Evolutionary conservation across 2,329 filamentous ascomycete genomes (phyloP), one percentile per base, ranked within the genome.

Genomic region (Alternaria atra): DNA sequence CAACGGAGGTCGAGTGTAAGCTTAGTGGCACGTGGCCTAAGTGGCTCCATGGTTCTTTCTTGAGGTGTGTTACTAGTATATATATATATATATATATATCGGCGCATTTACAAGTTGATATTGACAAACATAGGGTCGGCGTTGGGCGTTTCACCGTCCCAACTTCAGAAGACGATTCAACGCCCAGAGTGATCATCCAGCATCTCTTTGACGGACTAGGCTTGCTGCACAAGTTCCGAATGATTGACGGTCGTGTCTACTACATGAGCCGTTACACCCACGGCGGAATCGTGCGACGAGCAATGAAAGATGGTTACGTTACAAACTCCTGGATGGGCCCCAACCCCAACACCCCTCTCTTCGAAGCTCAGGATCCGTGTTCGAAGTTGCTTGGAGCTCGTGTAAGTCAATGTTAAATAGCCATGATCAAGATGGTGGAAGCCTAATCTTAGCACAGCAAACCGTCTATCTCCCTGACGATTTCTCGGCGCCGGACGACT

Each of bases 11-110:
- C 3, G 40, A 55, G 23, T 47, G 52, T 4, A 47, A 46, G 52
- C 52, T 47, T n/a, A 39, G 8, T 13, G 42, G 29, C 8, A 20
- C 52, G 0, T 55, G 40, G 30, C 42, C 40, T 32, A 29, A 32
- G 3, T 55, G 52, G 42, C 29, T 55, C 1, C 52, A 55, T 35
- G 40, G 52, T 40, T 55, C 52, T 37, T 55, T 55, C 25, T 30
- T 55, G 15, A 32, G 39, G 25, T 46, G 25, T 5, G 29, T 27
- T 23, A 47, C 17, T 12, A 5, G 35, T 17, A 9, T 17, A n/a
- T 12, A 35, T 27, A 8, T 23, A 43, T 27, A 15, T 17, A 9
- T 17, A n/a, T 12, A 35, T 27, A 8, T 23, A 43, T 27, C 40
- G 8, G 1, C 6, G 6, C 20, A 43, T n/a, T n/a, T 23, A 7